Percentiles rank a stretch among this genome's conserved stretches.
These are phyloP conservation scores for Talaromyces liani DNA, from an alignment of 495 filamentous ascomycete species.

Conservation along the genomic window DNA sequence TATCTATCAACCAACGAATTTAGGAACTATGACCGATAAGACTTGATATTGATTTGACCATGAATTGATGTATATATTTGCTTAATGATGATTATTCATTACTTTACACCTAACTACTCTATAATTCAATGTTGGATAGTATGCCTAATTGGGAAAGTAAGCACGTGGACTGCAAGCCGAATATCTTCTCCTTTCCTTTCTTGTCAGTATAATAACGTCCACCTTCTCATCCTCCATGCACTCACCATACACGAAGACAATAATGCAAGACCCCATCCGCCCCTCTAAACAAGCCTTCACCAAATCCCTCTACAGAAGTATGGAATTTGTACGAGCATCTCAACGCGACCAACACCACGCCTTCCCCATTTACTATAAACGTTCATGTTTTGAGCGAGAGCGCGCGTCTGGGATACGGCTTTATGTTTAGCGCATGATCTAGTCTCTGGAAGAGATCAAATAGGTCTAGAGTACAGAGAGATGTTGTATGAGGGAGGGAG, in stretches of 20 bases:
- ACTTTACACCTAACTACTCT: neutral
- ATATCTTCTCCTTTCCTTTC: neutral
- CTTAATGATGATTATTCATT: neutral
- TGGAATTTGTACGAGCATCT: neutral
- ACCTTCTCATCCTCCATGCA: neutral
- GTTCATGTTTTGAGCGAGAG: neutral
- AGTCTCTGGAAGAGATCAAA: too few species aligned
- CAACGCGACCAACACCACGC: neutral
- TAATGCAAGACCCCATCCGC: neutral
- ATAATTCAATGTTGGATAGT: neutral
- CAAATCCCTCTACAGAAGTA: neutral
- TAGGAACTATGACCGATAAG: neutral
- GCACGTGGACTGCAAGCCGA: neutral
- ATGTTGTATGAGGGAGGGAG: too few species aligned
- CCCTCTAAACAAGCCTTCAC: neutral
- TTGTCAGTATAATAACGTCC: neutral
- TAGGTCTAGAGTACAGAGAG: too few species aligned
- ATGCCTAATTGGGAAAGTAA: neutral
- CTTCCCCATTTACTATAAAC: neutral
- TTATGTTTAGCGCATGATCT: too few species aligned
- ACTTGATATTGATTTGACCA: neutral
- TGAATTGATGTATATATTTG: neutral
- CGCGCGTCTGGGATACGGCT: too few species aligned
- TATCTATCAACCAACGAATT: neutral
- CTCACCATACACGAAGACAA: neutral